Evolutionary conservation across 805 yeast species (phyloP), one percentile per base, ranked within the genome.

Genomic region (Saturnispora sanitii): DNA sequence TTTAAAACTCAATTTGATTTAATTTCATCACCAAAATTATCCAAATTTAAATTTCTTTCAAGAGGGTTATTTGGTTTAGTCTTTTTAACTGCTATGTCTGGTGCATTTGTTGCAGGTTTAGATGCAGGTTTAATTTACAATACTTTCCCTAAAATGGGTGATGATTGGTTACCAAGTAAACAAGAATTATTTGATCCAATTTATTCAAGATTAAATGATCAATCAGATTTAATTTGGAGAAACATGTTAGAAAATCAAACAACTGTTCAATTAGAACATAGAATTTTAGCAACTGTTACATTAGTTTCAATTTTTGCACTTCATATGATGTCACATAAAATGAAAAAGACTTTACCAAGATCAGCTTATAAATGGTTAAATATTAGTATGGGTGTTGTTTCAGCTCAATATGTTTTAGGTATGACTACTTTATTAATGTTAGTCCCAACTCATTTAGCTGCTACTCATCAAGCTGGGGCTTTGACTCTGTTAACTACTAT

Each of bases 41-140:
- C 65, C 33, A 73, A 67, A 34, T 69, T 82, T 51, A 76, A 87
- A 57, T 60, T 67, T 31, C 52, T 71, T 26, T 71, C 84, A 1
- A 44, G 63, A 8, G 81, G 70, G 0, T 62, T 92, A 31, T 65
- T 85, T 23, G 77, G 67, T 2, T 63, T 90, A 40, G 81, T 90
- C 1, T 90, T 87, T 52, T 44, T 81, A 31, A 92, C 99, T 16
- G 95, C 96, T 15, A 82, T 92, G 94, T 76, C 95, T 9, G 99
- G 98, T 46, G 96, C 95, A 13, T 77, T 92, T 70, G 99, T 92
- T 34, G 98, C 99, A 13, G 98, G 98, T 7, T 68, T 92, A 41
- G 98, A 92, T 62, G 98, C 99, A 3, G 98, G 98, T 37, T 68
- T 88, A 61, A 87, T 92, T 49, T 92, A 92, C 63, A 92, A 92